A percentile compares a stretch with the other conserved stretches of the same genome.
These are phyloP conservation scores for Barnettozyma siamensis DNA, from an alignment of 805 yeast species.

Conservation along the genomic window DNA sequence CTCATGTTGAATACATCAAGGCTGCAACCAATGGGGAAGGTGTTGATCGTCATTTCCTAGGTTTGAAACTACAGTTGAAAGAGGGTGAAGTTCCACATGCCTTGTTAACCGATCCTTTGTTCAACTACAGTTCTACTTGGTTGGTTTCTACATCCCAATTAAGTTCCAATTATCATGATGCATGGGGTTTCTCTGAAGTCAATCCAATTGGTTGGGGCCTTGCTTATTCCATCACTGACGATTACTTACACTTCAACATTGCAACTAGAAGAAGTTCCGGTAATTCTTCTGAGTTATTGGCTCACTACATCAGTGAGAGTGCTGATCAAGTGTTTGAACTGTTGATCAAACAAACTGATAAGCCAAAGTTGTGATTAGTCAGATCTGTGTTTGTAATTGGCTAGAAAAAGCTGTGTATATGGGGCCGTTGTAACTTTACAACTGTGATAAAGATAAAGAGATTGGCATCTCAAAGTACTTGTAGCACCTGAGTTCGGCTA, in stretches of 20 bases:
- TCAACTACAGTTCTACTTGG: constrained; percentile 77
- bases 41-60: constrained; percentile 90
- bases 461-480: too few relatives aligned
- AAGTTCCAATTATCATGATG: constrained; percentile 77
- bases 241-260: constrained; percentile 81
- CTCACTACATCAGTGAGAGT: constrained; percentile 64
- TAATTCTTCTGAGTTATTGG: constrained; percentile 49
- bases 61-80: constrained; percentile 66
- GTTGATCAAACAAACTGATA: constrained; percentile 29
- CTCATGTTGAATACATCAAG: constrained; percentile 69
- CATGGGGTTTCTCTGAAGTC: constrained; percentile 96
- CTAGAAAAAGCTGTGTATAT: too few relatives aligned
- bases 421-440: too few relatives aligned
- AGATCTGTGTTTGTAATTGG: too few relatives aligned
- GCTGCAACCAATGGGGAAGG: constrained; percentile 84
- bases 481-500: too few relatives aligned
- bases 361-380: constrained; percentile 12
- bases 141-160: constrained; percentile 83
- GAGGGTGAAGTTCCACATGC: constrained; percentile 54
- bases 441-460: too few relatives aligned
- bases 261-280: constrained; percentile 63
- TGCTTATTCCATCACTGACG: constrained; percentile 86
- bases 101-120: constrained; percentile 71
- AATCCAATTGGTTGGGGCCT: constrained; percentile 90
- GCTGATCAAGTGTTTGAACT: constrained; percentile 77